Evolutionary conservation across 225 moss, liverwort and hornwort genomes (phyloP), one percentile per base, ranked within the genome.

Genomic region (Anthoceros angustus): DNA sequence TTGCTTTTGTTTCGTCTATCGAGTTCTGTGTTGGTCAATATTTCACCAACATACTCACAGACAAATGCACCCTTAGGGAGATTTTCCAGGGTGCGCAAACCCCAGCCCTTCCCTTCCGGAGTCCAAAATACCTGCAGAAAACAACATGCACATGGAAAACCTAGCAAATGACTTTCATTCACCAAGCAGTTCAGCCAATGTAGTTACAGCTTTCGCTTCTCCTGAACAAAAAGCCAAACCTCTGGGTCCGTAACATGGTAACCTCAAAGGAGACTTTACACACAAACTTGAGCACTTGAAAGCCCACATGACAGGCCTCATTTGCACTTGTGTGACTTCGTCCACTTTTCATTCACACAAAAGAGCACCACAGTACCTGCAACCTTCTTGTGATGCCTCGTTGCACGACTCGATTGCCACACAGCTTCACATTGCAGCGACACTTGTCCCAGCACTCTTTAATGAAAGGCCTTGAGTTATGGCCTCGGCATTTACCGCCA

Each of bases 401-500:
- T 71, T 95, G 95, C 12, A 95, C 95, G 0, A 91, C 74, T 6
- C 91, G 83, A 74, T 95, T 95, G 12, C 95, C 88, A 70, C 95
- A 95, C 7, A 55, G 55, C 2, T 38, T 50, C 69, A 80, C 77
- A 7, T 64, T 70, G 66, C 95, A 95, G 16, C 95, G 86, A 40
- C 95, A 95, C 67, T 91, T 95, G 69, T 88, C 86, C 95, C 95
- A 95, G 72, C 95, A 95, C 73, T 95, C 95, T 62, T 91, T 91
- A 39, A 95, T 82, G 8, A 95, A 95, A 5, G 80, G 79, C 25
- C 95, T 63, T n/a, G 74, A 69, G 4, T 70, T 9, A 20, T 90
- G 90, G 0, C 93, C 90, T 65, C 82, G 83, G 55, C 93, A 90
- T 26, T 71, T 64, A 10, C 80, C 90, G 74, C 80, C 90, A 0